Conservation (phyloP, 2,329 filamentous ascomycete genomes). For the Neurospora crassa region DNA sequence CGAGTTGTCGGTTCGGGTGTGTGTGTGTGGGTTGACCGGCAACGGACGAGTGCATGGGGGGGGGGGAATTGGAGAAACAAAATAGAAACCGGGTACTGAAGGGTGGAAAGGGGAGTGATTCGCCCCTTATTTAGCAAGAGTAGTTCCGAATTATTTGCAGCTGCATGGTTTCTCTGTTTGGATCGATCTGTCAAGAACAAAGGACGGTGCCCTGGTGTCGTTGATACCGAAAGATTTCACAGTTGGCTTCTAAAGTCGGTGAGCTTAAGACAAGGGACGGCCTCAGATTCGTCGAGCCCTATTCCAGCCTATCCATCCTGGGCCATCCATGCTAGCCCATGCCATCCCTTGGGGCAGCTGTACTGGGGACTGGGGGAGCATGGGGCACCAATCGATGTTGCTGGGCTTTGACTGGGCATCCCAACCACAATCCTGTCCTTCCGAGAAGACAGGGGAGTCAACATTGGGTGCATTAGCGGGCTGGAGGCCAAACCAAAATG, state of each 20-base stretch:
- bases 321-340: neutral
- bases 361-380: neutral
- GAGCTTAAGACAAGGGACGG: conserved; percentile 20
- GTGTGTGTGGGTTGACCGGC: neutral
- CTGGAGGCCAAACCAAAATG: conserved; percentile 5
- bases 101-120: conserved; percentile 1
- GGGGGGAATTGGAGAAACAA: neutral
- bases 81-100: neutral
- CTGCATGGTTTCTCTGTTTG: conserved; percentile 7
- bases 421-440: conserved; percentile 8
- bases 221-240: conserved; percentile 16
- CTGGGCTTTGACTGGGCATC: neutral
- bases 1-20: neutral
- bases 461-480: conserved; percentile 13
- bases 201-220: neutral
- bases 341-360: neutral
- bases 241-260: conserved; percentile 21
- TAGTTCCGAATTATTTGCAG: conserved; percentile 1
- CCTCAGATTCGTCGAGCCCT: conserved; percentile 7
- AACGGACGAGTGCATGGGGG: neutral
- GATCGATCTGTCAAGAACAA: conserved; percentile 2
- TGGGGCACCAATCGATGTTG: neutral
- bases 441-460: conserved; percentile 14
- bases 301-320: neutral
- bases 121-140: neutral